Evolutionary conservation across 441 rosid genomes (phyloP).

Genomic region (Metrosideros polymorpha): DNA sequence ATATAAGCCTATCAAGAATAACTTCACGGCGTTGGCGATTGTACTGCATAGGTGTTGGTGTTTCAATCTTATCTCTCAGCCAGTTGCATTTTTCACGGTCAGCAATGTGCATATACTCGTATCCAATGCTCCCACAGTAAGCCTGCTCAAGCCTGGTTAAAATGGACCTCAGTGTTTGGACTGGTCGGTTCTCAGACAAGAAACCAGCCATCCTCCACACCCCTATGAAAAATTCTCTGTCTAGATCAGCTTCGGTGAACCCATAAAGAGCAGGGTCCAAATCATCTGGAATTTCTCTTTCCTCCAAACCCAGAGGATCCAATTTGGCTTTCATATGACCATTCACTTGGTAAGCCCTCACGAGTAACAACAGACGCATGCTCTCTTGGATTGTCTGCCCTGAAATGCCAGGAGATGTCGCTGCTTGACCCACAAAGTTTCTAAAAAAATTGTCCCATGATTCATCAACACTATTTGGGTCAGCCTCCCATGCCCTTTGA

Average conservation of each 20-base stretch:
- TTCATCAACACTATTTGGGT: conserved; percentile 88
- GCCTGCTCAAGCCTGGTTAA: conserved; percentile 91
- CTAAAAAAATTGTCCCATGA: conserved; percentile 96
- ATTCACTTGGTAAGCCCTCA: conserved; percentile 94
- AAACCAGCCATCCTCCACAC: conserved; percentile 96
- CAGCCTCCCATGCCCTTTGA: conserved; percentile 92
- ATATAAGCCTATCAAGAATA: conserved; percentile 80
- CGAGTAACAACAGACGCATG: conserved; percentile 75
- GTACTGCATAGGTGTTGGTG: conserved; percentile 79
- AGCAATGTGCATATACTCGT: conserved; percentile 95
- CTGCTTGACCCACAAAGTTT: conserved; percentile 91
- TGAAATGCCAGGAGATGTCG: conserved; percentile 92
- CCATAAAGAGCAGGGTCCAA: conserved; percentile 76
- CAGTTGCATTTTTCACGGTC: conserved; percentile 89
- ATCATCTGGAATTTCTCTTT: conserved; percentile 73
- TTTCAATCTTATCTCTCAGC: conserved; percentile 95
- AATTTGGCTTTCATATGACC: conserved; percentile 95
- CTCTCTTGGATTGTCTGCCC: conserved; percentile 99
- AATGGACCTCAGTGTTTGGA: conserved; percentile 85
- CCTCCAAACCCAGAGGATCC: conserved; percentile 78
- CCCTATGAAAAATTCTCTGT: conserved; percentile 89
- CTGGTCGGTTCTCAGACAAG: conserved; percentile 92
- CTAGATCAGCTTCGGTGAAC: conserved; percentile 89
- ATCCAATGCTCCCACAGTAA: conserved; percentile 91
- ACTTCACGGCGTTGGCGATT: conserved; percentile 81